Base-by-base conservation (phyloP, 1,284 basidiomycete species). In the Ganoderma sinense region DNA sequence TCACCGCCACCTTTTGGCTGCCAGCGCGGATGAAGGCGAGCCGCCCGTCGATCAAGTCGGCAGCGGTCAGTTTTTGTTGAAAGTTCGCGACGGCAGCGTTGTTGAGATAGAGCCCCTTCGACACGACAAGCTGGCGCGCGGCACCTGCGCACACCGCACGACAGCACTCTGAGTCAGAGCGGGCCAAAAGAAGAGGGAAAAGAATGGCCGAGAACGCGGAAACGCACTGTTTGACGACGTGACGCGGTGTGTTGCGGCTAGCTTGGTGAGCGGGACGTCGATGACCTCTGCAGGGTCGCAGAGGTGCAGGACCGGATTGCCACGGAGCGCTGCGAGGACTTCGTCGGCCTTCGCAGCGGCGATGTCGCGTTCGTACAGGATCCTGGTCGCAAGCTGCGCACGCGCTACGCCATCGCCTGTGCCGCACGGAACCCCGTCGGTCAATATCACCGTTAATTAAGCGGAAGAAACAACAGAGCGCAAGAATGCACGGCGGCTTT, bases 11-110 rank as follows among this genome's bases (percentile, higher is more conserved):
- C 64, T 91, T 92, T 71, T 92, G 89, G 80, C 92, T 95, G 6
- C 96, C 96, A 40, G 89, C 87, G 62, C 93, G 87, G 29, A 97
- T 74, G 67, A 97, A 87, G 13, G 87, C 88, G 7, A 97, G 77
- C 51, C 85, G 85, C 13, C 82, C 84, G 73, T 91, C 90, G 18
- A 97, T 82, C 45, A 97, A 82, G 73, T 92, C 85, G 0, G 74
- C 75, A 29, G 75, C 73, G n/a, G 78, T 71, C 23, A 95, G 74
- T 61, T 78, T 84, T 68, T 83, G 82, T 43, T 84, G 82, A 36
- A 87, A 80, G 45, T 86, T 82, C 11, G 69, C 71, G 39, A 89
- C 78, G 18, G 80, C 79, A 11, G 71, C 56, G 43, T 85, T 86
- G 72, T 91, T 91, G 60, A 91, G 68, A 73, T 87, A 86, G n/a